Evolutionary conservation across 768 basidiomycete genomes (phyloP).

Genomic region (Strobilomyces confusus): DNA sequence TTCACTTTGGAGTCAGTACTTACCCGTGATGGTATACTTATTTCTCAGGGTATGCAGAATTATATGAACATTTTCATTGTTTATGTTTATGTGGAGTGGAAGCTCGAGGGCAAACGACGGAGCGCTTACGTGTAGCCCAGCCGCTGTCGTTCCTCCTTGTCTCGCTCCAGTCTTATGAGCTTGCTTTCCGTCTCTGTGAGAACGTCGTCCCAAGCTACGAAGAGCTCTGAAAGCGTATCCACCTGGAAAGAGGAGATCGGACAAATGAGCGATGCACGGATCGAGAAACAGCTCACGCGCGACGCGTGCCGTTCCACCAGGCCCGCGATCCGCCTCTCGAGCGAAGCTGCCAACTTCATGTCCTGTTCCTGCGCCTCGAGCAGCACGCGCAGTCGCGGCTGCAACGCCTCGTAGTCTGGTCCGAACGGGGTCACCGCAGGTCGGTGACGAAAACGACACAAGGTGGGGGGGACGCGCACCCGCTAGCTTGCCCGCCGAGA

Average conservation of each 20-base stretch:
- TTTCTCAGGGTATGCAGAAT: slow-evolving; percentile 12
- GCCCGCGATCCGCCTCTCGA: slow-evolving; percentile 63
- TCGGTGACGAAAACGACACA: neutral
- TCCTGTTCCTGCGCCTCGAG: slow-evolving; percentile 60
- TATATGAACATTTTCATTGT: slow-evolving; percentile 17
- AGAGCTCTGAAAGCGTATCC: slow-evolving; percentile 77
- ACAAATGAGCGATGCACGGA: neutral
- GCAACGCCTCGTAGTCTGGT: slow-evolving; percentile 58
- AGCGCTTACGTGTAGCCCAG: slow-evolving; percentile 52
- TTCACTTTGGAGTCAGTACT: slow-evolving; percentile 8
- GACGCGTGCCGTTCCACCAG: slow-evolving; percentile 69
- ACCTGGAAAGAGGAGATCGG: slow-evolving; percentile 42
- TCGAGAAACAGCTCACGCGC: slow-evolving; percentile 44
- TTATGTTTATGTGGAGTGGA: slow-evolving; percentile 17
- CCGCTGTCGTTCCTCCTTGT: slow-evolving; percentile 53
- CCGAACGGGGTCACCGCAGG: neutral
- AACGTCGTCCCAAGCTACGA: slow-evolving; percentile 81
- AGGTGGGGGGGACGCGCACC: slow-evolving; percentile 35
- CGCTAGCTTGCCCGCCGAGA: slow-evolving; percentile 66
- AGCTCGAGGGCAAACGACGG: slow-evolving; percentile 7
- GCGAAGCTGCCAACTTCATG: slow-evolving; percentile 44
- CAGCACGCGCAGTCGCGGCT: slow-evolving; percentile 64
- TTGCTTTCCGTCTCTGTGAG: slow-evolving; percentile 64
- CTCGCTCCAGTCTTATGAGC: slow-evolving; percentile 53
- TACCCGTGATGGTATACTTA: slow-evolving; percentile 10